Evolutionary conservation across 2,329 filamentous ascomycete genomes (phyloP).

Genomic region (Penicillium sp.): DNA sequence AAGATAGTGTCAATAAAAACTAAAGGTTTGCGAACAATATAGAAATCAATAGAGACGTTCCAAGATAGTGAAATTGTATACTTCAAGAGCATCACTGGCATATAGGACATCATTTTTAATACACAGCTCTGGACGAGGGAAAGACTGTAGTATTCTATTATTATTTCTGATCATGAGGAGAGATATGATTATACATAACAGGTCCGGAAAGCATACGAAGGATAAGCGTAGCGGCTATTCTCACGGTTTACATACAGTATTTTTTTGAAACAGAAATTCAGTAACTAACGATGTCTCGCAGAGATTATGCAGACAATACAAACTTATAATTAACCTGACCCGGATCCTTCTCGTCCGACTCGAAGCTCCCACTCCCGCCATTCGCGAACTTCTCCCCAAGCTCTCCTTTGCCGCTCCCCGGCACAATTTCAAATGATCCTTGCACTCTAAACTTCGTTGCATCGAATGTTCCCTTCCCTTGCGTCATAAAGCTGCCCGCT

Average conservation of each 20-base stretch:
- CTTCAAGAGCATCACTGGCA: not conserved
- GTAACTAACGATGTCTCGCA: too few species aligned
- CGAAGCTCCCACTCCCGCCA: not conserved
- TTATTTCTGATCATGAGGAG: not conserved
- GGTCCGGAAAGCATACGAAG: not conserved
- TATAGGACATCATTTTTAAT: not conserved
- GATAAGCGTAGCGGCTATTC: not conserved
- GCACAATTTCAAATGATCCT: not conserved
- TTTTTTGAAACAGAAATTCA: too few species aligned
- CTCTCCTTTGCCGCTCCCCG: not conserved
- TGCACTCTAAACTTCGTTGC: not conserved
- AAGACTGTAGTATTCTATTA: not conserved
- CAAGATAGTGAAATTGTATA: not conserved
- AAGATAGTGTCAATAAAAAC: not conserved
- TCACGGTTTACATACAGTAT: too few species aligned
- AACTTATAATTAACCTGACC: not conserved
- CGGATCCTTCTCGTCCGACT: too few species aligned
- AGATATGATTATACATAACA: not conserved
- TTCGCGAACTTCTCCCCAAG: not conserved
- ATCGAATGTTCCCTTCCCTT: not conserved
- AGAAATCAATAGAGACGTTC: not conserved
- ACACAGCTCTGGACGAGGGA: not conserved
- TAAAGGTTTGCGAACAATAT: not conserved
- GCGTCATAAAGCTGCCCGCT: not conserved
- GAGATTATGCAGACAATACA: not conserved